These are phyloP conservation scores for Spatholobus suberectus DNA, from an alignment of 306 rosid genomes.

Conservation along the genomic window DNA sequence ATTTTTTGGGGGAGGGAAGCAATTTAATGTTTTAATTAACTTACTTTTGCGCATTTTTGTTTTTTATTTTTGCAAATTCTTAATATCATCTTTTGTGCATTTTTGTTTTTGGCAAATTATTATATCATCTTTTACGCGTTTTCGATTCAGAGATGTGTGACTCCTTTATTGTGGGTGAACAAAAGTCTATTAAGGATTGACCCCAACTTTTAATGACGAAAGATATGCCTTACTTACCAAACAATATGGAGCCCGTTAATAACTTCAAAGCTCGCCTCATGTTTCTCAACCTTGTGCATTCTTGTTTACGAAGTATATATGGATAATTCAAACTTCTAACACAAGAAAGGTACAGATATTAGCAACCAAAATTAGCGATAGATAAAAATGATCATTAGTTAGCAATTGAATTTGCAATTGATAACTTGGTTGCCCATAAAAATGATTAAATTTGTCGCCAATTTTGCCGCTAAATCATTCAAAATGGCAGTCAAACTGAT, in stretches of 20 bases:
- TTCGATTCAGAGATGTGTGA: neutral
- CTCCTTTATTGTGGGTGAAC: neutral
- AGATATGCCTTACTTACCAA: neutral
- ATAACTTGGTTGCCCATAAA: too few relatives aligned
- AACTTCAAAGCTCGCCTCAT: neutral
- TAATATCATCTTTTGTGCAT: neutral
- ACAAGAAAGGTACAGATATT: neutral
- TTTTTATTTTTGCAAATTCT: neutral
- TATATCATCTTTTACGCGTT: neutral
- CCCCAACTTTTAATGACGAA: conserved; percentile 2
- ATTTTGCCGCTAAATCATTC: too few relatives aligned
- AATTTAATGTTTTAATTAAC: too few relatives aligned
- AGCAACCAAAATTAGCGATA: too few relatives aligned
- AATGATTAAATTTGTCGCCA: too few relatives aligned
- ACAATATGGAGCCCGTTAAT: neutral
- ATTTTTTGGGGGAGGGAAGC: too few relatives aligned
- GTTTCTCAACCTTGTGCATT: neutral
- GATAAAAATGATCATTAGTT: too few relatives aligned
- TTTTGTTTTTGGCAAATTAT: neutral
- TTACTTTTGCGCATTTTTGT: too few relatives aligned
- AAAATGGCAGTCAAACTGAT: too few relatives aligned
- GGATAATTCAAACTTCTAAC: neutral
- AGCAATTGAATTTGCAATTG: too few relatives aligned
- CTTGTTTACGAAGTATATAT: neutral
- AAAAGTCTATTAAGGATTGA: neutral